Base-by-base conservation (phyloP, 805 yeast genomes). In the Saturnispora saitoi region DNA sequence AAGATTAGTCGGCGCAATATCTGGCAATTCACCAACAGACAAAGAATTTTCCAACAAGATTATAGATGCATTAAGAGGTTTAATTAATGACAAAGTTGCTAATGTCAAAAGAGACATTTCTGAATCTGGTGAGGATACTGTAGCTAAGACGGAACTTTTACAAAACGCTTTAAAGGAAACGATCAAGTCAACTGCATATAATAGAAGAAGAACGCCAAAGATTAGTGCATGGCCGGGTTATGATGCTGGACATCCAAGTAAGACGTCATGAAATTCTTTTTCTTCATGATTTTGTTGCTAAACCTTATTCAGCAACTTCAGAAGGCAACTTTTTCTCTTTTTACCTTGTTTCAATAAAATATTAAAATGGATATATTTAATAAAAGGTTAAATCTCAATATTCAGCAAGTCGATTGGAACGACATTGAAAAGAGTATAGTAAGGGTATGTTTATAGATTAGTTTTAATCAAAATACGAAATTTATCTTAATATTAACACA, bases 171-270 rank as follows among this genome's bases (percentile, higher is more conserved):
- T 29, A 62, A 61, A 12, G 42, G 53, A 4, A 32, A 52, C 17
- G 10, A 38, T 37, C 54, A 22, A 34, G 17, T 20, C 38, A 15
- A 15, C 15, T 34, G 38, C 10, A 9, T 39, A 12, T 29, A 40
- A 14, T n/a, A 34, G 12, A 45, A 52, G 19, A 41, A 42, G 22
- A 37, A 39, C 39, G 20, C 39, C 19, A 15, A 37, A 41, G 38
- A 51, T 42, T 7, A 48, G 47, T 24, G 76, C 86, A 1, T 81
- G 86, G 86, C 86, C 86, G 0, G 85, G 86, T 0, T 71, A 78
- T 12, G 74, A 80, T 54, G 85, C 78, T 55, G 83, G 83, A 0
- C 86, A 81, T 59, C 84, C 85, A 2, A 59, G 61, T 41, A 56
- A 54, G 48, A 43, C 22, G 28, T 9, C 28, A 8, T 42, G 32